Conservation (phyloP, 192 early-diverging fungal species). For the Dispira simplex region DNA sequence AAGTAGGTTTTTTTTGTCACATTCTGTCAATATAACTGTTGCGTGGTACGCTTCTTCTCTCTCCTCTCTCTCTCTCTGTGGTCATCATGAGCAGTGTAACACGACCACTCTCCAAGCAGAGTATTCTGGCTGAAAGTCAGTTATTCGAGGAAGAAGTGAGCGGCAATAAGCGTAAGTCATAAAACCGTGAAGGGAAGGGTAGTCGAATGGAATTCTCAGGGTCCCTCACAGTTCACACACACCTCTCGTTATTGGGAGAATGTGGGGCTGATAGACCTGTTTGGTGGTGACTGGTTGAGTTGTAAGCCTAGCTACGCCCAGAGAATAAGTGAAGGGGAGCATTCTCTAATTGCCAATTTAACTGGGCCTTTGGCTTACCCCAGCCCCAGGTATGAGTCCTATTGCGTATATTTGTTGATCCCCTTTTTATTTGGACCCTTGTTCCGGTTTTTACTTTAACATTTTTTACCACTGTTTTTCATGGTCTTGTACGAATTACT, state of each 20-base stretch:
- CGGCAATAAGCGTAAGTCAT: neutral
- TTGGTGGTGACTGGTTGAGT: neutral
- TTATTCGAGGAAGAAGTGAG: neutral
- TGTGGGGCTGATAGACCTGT: neutral
- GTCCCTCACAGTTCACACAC: neutral
- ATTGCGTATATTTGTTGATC: neutral
- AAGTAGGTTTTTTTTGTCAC: no score
- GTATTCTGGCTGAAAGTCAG: conserved; percentile 1
- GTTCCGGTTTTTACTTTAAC: neutral
- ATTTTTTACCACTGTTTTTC: neutral
- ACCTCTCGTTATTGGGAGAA: neutral
- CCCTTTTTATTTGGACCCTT: neutral
- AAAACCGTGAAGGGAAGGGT: neutral
- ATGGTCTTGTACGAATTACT: no score
- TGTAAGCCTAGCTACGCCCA: neutral
- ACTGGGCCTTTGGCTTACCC: neutral
- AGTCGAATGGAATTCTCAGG: no score
- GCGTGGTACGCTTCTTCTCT: no score
- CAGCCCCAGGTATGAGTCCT: neutral
- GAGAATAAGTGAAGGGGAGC: neutral
- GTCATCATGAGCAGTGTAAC: no score
- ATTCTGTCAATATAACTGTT: no score
- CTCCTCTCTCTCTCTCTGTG: no score
- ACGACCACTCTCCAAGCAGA: neutral
- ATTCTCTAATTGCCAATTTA: neutral